Evolutionary conservation across 164 flowering plant genomes (phyloP).

Genomic region (Tinospora cordifolia): DNA sequence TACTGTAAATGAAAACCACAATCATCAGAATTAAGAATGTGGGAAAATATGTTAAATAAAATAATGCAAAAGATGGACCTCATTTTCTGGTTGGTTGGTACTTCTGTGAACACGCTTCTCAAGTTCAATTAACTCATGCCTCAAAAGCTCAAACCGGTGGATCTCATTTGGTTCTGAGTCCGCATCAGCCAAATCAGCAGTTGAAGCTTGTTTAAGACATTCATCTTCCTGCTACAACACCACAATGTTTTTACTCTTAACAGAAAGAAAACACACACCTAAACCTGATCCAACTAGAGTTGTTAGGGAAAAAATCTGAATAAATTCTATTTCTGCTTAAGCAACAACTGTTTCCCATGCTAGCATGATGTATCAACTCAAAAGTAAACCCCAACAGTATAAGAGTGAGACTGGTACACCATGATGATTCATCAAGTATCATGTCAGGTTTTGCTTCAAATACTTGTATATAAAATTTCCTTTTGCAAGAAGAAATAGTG

Average conservation of each 20-base stretch:
- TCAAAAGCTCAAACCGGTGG: conserved; percentile 68
- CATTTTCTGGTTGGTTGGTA: conserved; percentile 44
- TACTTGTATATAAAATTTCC: neutral
- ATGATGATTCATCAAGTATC: neutral
- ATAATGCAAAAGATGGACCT: conserved; percentile 36
- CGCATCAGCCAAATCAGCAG: conserved; percentile 17
- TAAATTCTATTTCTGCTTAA: neutral
- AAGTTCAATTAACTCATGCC: conserved; percentile 77
- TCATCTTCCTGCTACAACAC: conserved; percentile 39
- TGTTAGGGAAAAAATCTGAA: neutral
- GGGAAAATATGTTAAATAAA: neutral
- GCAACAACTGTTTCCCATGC: neutral
- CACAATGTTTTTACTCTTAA: neutral
- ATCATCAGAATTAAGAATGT: neutral
- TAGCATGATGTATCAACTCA: neutral
- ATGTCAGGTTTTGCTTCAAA: neutral
- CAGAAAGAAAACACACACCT: neutral
- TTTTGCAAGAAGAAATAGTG: too few species aligned
- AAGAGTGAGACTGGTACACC: neutral
- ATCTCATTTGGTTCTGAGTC: conserved; percentile 55
- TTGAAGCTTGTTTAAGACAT: conserved; percentile 17
- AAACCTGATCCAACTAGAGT: neutral
- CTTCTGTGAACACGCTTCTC: conserved; percentile 87
- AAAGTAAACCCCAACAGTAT: neutral
- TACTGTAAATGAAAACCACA: neutral